These are phyloP conservation scores for Yarrowia alimentaria DNA, from an alignment of 805 yeast species.

Conservation along the genomic window DNA sequence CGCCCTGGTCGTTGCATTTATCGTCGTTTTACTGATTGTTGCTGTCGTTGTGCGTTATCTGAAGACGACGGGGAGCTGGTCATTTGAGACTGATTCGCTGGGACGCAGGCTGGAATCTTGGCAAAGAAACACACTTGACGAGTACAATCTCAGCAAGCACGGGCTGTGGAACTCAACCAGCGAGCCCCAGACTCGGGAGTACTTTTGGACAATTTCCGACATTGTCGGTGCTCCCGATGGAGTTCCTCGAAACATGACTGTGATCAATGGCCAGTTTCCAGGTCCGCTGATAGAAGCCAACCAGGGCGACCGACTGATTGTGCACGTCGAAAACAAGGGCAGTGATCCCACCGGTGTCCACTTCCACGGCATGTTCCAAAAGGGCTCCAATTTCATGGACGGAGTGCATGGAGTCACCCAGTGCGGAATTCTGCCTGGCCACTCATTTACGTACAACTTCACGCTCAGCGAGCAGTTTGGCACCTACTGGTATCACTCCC, in stretches of 20 bases:
- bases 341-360: constrained; percentile 48
- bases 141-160: constrained; percentile 33
- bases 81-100: constrained; percentile 7
- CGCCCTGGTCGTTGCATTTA: constrained; percentile 1
- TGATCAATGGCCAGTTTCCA: constrained; percentile 50
- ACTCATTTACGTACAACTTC: constrained; percentile 46
- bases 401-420: constrained; percentile 54
- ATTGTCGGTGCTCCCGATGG: constrained; percentile 33
- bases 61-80: constrained; percentile 1
- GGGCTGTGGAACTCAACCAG: constrained; percentile 30
- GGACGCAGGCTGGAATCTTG: constrained; percentile 32
- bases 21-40: constrained; percentile 2
- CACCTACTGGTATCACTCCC: constrained; percentile 58
- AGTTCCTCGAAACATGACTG: constrained; percentile 39
- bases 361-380: constrained; percentile 53
- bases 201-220: constrained; percentile 32
- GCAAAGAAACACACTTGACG: constrained; percentile 37
- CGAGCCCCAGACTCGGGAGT: constrained; percentile 32
- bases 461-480: constrained; percentile 46
- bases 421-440: constrained; percentile 49
- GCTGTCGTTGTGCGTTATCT: constrained; percentile 2
- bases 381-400: constrained; percentile 49
- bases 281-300: constrained; percentile 49
- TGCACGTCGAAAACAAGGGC: constrained; percentile 44
- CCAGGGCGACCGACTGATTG: constrained; percentile 42